Base-by-base conservation (phyloP, 2,329 filamentous ascomycete genomes). In the Camillea tinctor region DNA sequence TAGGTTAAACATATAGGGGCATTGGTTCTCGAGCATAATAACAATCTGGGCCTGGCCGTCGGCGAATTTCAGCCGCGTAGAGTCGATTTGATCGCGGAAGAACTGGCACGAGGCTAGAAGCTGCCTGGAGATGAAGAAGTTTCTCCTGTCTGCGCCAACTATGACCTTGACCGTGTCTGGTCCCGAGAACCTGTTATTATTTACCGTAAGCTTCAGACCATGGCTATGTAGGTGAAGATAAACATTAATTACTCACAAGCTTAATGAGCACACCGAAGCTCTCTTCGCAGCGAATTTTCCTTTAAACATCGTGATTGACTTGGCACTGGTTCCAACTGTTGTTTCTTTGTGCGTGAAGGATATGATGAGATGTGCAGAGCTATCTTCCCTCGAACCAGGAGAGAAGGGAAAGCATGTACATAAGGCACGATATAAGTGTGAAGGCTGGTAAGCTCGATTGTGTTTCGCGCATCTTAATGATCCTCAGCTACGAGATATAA, bases 1-100 rank as follows among this genome's bases (percentile, higher is more conserved):
- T 30, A 74, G 68, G 50, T 69, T 66, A 54, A 76, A 75, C 64
- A 74, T 73, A n/a, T 69, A 64, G 13, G 73, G 67, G 17, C 69
- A 69, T 56, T 74, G 69, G 52, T 71, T 68, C 17, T 73, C 69
- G 23, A 76, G 59, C n/a, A 59, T 63, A 50, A 76, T 56, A 52
- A 69, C 56, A 44, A 67, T 59, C 57, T 66, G 59, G 56, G 60
- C 54, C 60, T 68, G 60, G 22, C 66, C 66, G 50, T 67, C 64
- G 19, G 62, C 58, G 55, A 70, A 61, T 23, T 69, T 65, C 40
- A 71, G 57, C 57, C 63, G 67, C 7, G 69, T 64, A 8, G 60
- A 56, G 24, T 70, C 68, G 40, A 71, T 63, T 20, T 61, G 63
- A 26, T 67, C 59, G 30, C 64, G 61, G 58, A 76, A 76, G 63